Evolutionary conservation across 1,139 yeast genomes (phyloP).

Genomic region (Candida labiduridarum): DNA sequence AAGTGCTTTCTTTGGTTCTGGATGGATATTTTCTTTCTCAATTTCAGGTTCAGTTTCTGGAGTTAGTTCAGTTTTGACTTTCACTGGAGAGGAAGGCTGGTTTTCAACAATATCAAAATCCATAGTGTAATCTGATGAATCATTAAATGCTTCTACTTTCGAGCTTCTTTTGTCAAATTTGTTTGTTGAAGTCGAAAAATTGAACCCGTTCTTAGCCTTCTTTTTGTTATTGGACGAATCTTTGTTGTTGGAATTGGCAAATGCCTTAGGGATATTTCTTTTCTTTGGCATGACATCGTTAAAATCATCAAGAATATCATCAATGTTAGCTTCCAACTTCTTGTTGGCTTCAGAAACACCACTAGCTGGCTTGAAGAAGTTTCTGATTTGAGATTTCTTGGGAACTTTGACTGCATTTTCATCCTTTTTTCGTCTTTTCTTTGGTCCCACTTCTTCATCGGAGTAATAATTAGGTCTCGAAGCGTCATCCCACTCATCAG

Average conservation of each 20-base stretch:
- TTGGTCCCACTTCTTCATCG: constrained; percentile 46
- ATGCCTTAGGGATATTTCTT: constrained; percentile 11
- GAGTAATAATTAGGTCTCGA: constrained; percentile 54
- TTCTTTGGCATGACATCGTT: constrained; percentile 26
- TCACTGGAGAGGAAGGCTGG: constrained; percentile 34
- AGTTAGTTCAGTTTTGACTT: constrained; percentile 11
- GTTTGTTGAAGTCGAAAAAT: constrained; percentile 28
- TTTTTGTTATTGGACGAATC: constrained; percentile 18
- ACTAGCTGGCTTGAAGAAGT: constrained; percentile 51
- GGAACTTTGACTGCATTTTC: constrained; percentile 46
- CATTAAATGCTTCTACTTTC: constrained; percentile 17
- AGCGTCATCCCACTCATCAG: constrained; percentile 78
- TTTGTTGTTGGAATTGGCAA: constrained; percentile 16
- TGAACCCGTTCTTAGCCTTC: constrained; percentile 23
- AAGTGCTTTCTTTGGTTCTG: constrained; percentile 7
- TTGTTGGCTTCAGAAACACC: constrained; percentile 21
- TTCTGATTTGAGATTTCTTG: constrained; percentile 53
- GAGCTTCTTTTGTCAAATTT: constrained; percentile 17
- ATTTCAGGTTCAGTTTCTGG: constrained; percentile 14
- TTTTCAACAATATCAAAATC: constrained; percentile 22
- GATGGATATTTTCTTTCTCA: constrained; percentile 18
- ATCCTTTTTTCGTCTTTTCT: constrained; percentile 31
- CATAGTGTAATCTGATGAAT: constrained; percentile 20
- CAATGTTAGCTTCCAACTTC: constrained; percentile 41
- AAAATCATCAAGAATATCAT: constrained; percentile 50